Base-by-base conservation (phyloP, 2,329 filamentous ascomycete genomes). In the Fusarium pininemorale region DNA sequence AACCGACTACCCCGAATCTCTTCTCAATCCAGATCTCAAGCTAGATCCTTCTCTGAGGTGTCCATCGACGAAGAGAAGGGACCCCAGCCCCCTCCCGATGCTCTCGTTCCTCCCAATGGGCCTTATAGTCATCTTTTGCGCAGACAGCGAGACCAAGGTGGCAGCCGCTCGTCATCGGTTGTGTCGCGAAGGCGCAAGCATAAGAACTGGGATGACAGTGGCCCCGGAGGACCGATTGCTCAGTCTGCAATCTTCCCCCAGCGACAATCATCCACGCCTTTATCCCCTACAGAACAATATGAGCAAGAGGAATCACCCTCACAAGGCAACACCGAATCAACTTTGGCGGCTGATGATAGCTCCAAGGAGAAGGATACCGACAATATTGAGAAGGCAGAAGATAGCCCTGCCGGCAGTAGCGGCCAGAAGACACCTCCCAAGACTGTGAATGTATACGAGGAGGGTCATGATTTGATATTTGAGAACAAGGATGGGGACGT, bases 401-500 rank as follows among this genome's bases (percentile, higher is more conserved):
- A 81, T 11, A 75, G 66, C 53, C 58, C 63, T 30, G 62, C 54
- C 22, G 63, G 57, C 12, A 69, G 73, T 41, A 74, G 64, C 22
- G 65, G 73, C 20, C 77, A 70, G 32, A 48, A 47, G 73, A 80
- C 72, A 57, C 75, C 78, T 6, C 79, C 82, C 30, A 81, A 55
- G 30, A 57, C 66, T 18, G 66, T 94, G 15, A 90, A 97, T 70
- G 88, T 95, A 1, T 98, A 92, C 75, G 90, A 95, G 73, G 95
- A 98, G 83, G 95, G 95, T 4, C 81, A 91, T 60, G 83, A 97
- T 28, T 88, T 96, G 44, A 85, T 98, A 12, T 90, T 97, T 63
- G 96, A 98, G 82, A 93, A 97, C 76, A 87, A 91, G 71, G 92
- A 98, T 65, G 96, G 96, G 13, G 95, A 98, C 62, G 95, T 98